Conservation (phyloP, 108 stramenopile genomes). For the Skeletonema grethae region DNA sequence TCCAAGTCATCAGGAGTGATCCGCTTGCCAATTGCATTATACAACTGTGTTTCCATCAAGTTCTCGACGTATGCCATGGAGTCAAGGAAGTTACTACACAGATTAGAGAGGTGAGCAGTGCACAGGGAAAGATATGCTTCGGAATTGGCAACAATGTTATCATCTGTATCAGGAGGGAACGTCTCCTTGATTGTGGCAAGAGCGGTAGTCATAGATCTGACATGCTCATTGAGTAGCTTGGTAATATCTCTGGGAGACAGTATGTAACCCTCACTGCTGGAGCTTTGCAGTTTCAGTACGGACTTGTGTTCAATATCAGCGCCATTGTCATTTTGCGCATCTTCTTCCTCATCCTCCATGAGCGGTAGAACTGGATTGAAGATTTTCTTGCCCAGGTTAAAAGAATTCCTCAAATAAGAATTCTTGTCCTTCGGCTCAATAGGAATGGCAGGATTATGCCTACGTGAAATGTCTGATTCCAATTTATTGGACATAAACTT, state of each 20-base stretch:
- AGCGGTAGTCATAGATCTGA: conserved; percentile 26
- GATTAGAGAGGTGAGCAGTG: conserved; percentile 15
- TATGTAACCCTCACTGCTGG: not conserved
- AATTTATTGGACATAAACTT: conserved; percentile 7
- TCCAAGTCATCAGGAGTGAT: conserved; percentile 63
- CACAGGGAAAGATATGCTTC: conserved; percentile 21
- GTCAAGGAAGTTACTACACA: conserved; percentile 15
- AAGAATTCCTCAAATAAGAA: not conserved
- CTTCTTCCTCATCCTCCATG: conserved; percentile 36
- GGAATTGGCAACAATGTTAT: conserved; percentile 10
- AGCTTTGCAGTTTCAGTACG: not conserved
- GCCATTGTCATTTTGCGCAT: not conserved
- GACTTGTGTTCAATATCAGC: conserved; percentile 1
- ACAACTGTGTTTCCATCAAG: conserved; percentile 60
- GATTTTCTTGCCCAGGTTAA: conserved; percentile 14
- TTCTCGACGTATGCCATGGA: conserved; percentile 60
- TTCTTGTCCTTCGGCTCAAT: conserved; percentile 2
- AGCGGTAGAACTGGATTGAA: conserved; percentile 71
- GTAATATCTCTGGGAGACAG: conserved; percentile 23
- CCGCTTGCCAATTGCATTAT: conserved; percentile 76
- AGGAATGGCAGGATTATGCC: conserved; percentile 41
- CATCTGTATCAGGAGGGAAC: conserved; percentile 6
- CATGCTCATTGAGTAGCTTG: conserved; percentile 41
- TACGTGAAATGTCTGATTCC: not conserved
- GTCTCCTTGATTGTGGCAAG: conserved; percentile 5